phyloP scores from a whole-genome alignment of 192 early-diverging fungal genomes.

The Chytriomyces hyalinus region DNA sequence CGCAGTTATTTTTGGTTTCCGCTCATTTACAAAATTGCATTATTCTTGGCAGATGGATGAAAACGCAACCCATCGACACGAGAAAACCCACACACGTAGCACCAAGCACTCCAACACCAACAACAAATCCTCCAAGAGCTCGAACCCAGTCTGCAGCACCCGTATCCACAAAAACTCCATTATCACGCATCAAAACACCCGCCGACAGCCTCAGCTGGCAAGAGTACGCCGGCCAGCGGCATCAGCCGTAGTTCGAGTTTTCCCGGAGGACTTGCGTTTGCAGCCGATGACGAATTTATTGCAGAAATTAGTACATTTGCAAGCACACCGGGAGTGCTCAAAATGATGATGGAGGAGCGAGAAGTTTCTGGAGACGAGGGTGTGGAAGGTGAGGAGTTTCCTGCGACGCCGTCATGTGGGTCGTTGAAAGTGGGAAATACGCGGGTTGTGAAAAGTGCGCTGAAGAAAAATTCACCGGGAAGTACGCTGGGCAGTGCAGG shows the following conservation, averaged over 20 bases:
- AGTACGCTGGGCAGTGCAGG: no score
- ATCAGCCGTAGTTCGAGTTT: background rate
- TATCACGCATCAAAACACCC: constrained; percentile 16
- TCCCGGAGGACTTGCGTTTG: background rate
- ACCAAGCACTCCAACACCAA: constrained; percentile 2
- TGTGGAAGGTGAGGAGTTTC: no score
- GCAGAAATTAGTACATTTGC: background rate
- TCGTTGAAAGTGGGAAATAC: no score
- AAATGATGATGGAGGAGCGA: background rate
- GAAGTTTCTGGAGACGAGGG: no score
- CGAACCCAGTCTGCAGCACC: background rate
- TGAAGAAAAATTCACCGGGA: no score
- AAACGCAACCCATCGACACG: no score
- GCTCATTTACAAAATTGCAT: no score
- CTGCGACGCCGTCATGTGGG: no score
- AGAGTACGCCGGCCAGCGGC: background rate
- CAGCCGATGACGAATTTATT: background rate
- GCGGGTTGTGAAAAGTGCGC: no score
- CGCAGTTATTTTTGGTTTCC: background rate
- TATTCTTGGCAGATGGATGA: background rate
- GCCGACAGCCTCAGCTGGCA: background rate
- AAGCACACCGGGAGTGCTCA: background rate
- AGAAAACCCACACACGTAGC: background rate
- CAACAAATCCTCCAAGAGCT: background rate
- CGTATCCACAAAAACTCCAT: background rate